Percentiles rank a stretch among this genome's conserved stretches.
Conservation (phyloP, 768 basidiomycete genomes). For the Pleurotus cornucopiae region DNA sequence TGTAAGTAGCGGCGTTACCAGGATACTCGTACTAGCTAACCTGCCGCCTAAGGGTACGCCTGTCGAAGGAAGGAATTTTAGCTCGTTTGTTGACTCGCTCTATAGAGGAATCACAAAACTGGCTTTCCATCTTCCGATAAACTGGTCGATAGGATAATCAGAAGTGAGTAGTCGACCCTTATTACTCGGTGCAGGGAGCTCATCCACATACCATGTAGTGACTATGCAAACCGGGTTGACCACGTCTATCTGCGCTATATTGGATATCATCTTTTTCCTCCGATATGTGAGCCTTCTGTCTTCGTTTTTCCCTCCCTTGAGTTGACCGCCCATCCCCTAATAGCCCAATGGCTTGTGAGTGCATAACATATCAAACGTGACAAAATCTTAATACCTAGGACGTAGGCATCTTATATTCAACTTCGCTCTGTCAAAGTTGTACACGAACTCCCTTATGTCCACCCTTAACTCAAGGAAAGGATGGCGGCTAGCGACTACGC, state of each 20-base stretch:
- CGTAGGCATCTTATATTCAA: slow-evolving; percentile 33
- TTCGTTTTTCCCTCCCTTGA: too few relatives aligned
- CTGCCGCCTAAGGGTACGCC: too few relatives aligned
- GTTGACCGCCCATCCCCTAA: neutral
- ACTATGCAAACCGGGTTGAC: slow-evolving; percentile 33
- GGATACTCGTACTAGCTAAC: too few relatives aligned
- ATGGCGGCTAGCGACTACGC: slow-evolving; percentile 19
- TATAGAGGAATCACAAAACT: slow-evolving; percentile 34
- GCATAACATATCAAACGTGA: neutral
- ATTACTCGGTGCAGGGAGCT: too few relatives aligned
- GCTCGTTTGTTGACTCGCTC: too few relatives aligned
- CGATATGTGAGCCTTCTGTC: slow-evolving; percentile 17
- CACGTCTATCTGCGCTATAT: slow-evolving; percentile 27
- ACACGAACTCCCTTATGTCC: slow-evolving; percentile 36
- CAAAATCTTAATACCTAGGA: neutral
- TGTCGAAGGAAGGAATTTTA: too few relatives aligned
- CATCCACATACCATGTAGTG: slow-evolving; percentile 17
- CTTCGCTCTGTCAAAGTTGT: slow-evolving; percentile 34
- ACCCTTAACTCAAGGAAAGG: slow-evolving; percentile 28
- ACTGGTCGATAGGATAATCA: slow-evolving; percentile 38
- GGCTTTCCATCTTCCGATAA: slow-evolving; percentile 38
- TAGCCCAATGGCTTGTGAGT: slow-evolving; percentile 22
- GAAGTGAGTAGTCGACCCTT: slow-evolving; percentile 18
- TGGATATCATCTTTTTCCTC: slow-evolving; percentile 30
- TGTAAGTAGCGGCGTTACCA: slow-evolving; percentile 23